phyloP scores from a whole-genome alignment of 805 yeast genomes.

The Spathaspora passalidarum region DNA sequence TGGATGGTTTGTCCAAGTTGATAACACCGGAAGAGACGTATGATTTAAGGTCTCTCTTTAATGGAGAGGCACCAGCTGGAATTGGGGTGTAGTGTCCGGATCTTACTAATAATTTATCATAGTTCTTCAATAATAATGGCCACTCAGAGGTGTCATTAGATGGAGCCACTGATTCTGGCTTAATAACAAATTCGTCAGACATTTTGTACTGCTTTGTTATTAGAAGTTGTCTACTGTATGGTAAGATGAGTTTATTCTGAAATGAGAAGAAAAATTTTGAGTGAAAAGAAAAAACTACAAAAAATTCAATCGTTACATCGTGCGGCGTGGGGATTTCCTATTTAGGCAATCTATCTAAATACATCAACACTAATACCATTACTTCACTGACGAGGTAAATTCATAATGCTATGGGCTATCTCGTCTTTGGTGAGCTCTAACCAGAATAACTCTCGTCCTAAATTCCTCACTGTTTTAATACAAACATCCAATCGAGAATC shows the following conservation, averaged over 20 bases:
- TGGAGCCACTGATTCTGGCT: constrained; percentile 80
- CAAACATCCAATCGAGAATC: constrained; percentile 31
- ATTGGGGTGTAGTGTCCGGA: constrained; percentile 97
- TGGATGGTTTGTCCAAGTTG: constrained; percentile 95
- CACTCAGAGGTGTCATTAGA: constrained; percentile 87
- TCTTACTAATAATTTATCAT: constrained; percentile 90
- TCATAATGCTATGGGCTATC: constrained; percentile 23
- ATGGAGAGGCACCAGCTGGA: constrained; percentile 92
- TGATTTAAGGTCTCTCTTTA: constrained; percentile 87
- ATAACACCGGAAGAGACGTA: constrained; percentile 94
- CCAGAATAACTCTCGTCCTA: constrained; percentile 43
- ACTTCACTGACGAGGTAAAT: constrained; percentile 4
- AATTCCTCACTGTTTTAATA: constrained; percentile 31
- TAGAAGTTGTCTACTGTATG: background rate
- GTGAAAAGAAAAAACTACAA: constrained; percentile 3
- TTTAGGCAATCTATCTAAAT: background rate
- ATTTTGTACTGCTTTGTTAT: constrained; percentile 21
- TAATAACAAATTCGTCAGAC: constrained; percentile 75
- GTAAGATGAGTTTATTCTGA: background rate
- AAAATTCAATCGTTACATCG: constrained; percentile 15
- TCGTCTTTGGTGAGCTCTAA: constrained; percentile 32
- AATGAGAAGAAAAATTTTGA: constrained; percentile 6
- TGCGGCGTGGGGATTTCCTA: constrained; percentile 19
- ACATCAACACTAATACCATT: background rate
- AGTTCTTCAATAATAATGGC: constrained; percentile 93